Conservation (phyloP, 305 asterid species). For the Fraxinus paxiana region DNA sequence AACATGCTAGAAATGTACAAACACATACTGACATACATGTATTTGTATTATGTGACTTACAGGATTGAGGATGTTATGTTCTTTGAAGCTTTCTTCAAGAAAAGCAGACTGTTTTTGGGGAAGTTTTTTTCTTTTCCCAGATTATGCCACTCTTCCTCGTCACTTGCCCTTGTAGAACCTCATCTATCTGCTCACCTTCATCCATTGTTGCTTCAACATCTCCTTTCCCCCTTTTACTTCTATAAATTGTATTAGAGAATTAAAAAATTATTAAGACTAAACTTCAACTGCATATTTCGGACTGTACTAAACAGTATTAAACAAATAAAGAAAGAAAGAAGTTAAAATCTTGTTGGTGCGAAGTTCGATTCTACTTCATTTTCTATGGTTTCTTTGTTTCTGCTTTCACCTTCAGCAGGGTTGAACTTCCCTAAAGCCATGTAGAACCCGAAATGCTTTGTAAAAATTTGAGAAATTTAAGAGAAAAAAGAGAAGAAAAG, state of each 20-base stretch:
- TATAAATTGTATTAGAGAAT: conserved; percentile 42
- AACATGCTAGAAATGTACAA: not conserved
- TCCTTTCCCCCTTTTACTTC: conserved; percentile 39
- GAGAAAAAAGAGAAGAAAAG: not conserved
- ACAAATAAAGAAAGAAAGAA: not conserved
- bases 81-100: conserved; percentile 79
- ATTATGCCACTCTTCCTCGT: conserved; percentile 53
- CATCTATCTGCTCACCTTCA: conserved; percentile 35
- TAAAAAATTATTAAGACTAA: conserved; percentile 43
- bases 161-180: conserved; percentile 53
- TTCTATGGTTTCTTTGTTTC: not conserved
- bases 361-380: not conserved
- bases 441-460: not conserved
- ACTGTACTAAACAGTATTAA: conserved; percentile 26
- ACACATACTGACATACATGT: not conserved
- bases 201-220: not conserved
- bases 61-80: conserved; percentile 49
- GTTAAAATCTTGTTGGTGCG: not conserved
- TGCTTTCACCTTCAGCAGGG: not conserved
- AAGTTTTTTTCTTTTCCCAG: conserved; percentile 37
- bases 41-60: conserved; percentile 15
- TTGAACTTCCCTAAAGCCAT: not conserved
- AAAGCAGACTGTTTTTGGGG: conserved; percentile 63
- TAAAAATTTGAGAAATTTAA: not conserved
- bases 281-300: not conserved